Conservation (phyloP, 306 rosid species). For the Purshia tridentata region DNA sequence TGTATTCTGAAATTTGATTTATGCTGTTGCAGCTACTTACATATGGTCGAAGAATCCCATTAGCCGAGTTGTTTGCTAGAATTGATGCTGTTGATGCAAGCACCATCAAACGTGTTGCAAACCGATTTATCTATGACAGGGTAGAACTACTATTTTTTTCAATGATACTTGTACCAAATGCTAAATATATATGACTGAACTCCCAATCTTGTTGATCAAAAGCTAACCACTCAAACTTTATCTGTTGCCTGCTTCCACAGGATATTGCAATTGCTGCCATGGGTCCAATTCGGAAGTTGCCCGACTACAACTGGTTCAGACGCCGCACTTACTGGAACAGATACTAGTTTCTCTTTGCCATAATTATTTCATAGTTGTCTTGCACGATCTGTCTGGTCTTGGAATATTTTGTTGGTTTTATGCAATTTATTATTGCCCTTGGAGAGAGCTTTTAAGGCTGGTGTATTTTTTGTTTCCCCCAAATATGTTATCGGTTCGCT, state of each 20-base stretch:
- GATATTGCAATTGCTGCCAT: slow-evolving; percentile 87
- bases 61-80: slow-evolving; percentile 89
- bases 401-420: slow-evolving; percentile 31
- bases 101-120: slow-evolving; percentile 89
- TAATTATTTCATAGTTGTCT: slow-evolving; percentile 26
- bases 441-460: slow-evolving; percentile 40
- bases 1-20: background rate
- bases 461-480: slow-evolving; percentile 31
- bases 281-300: slow-evolving; percentile 83
- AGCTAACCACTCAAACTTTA: background rate
- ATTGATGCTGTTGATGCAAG: slow-evolving; percentile 90
- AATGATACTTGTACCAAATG: background rate
- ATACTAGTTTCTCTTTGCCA: slow-evolving; percentile 50
- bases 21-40: slow-evolving; percentile 62
- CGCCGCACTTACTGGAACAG: slow-evolving; percentile 99
- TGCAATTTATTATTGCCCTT: slow-evolving; percentile 29
- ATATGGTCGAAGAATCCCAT: slow-evolving; percentile 91
- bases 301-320: slow-evolving; percentile 98
- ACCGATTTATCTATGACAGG: slow-evolving; percentile 89
- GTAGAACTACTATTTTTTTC: slow-evolving; percentile 31
- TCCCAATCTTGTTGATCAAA: background rate
- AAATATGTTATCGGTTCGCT: slow-evolving; percentile 24
- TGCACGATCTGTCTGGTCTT: slow-evolving; percentile 35
- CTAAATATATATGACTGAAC: background rate
- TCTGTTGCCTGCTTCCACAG: slow-evolving; percentile 36